Base-by-base conservation (phyloP, 2,329 filamentous ascomycete genomes). In the Diaporthe ilicicola region DNA sequence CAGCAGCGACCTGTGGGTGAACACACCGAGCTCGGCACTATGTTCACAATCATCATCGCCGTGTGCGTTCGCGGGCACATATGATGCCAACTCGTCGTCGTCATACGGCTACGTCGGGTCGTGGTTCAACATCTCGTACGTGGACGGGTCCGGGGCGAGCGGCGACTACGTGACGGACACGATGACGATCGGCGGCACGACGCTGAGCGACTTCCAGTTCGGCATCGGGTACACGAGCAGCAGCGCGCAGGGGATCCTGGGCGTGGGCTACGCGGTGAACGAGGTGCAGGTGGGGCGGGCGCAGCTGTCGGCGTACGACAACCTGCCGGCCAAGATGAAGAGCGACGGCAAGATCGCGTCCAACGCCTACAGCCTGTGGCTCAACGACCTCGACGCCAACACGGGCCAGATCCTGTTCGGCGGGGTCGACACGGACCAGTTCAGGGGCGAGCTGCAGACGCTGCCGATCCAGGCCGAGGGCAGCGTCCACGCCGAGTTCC, bases 81-180 rank as follows among this genome's bases (percentile, higher is more conserved):
- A 94, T 80, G 79, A 82, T 53, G 87, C 92, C 50, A 92, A 93
- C 78, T 81, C 85, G 1, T 97, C 94, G 0, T 94, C 92, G 2
- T 93, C 94, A 2, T 95, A 95, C 80, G 77, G 86, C 42, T 94
- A 91, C 78, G 81, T 97, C 68, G 91, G 90, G 73, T 90, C 88
- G 77, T 86, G 90, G 72, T 97, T 98, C 84, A 95, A 95, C 82
- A 97, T 97, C 74, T 90, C 91, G 1, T 97, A 97, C 75, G 92
- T 93, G 50, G 94, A 97, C 81, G 93, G 93, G 55, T 93, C 93
- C 0, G 90, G 90, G 6, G 93, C 94, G 0, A 79, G 83, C 1
- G 94, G 95, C 42, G 93, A 96, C 80, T 97, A 97, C 79, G 93
- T 90, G 2, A 90, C 88, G 5, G 95, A 98, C 77, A 92, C 86